Base-by-base conservation (phyloP, 139 green algal species). In the Tetraselmis striata region DNA sequence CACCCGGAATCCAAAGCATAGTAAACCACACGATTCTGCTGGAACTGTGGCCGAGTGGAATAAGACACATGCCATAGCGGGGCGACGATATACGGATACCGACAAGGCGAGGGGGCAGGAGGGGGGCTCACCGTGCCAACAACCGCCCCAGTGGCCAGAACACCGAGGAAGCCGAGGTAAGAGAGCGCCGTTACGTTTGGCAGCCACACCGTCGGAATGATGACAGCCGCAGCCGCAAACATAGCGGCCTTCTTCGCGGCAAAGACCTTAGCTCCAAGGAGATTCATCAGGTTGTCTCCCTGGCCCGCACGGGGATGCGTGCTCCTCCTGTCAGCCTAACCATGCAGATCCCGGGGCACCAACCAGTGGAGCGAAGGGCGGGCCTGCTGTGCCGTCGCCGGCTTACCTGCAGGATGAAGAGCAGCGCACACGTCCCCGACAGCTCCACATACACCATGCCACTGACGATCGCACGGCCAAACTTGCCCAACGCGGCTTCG, bases 161-260 rank as follows among this genome's bases (percentile, higher is more conserved):
- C 87, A 29, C 92, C 91, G 22, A 92, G 45, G 0, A 87, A 82
- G 5, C 93, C 92, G 5, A 96, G 79, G 83, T 84, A 89, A 5
- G 90, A 91, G 29, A 96, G 88, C 24, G 91, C 76, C 26, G 81
- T 84, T 25, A 96, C 80, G 81, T 95, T 86, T 0, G 89, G 87
- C 79, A 96, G 85, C 89, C 92, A 95, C n/a, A 92, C 88, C 29
- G 93, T 96, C 30, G 92, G 92, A 30, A 95, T 86, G 83, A 96
- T 91, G 30, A 93, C 45, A 0, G 59, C 78, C 5, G 89, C 85
- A 2, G 87, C 86, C 59, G 88, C 24, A 28, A 89, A 76, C 82
- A 88, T 90, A 79, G 82, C 90, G 18, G 75, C 79, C n/a, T 77
- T 75, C 29, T 59, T 58, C 30, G 79, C 79, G 77, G 45, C 75